These are phyloP conservation scores for Neocucurbitaria cava DNA, from an alignment of 2,329 filamentous ascomycete genomes.

Conservation along the genomic window DNA sequence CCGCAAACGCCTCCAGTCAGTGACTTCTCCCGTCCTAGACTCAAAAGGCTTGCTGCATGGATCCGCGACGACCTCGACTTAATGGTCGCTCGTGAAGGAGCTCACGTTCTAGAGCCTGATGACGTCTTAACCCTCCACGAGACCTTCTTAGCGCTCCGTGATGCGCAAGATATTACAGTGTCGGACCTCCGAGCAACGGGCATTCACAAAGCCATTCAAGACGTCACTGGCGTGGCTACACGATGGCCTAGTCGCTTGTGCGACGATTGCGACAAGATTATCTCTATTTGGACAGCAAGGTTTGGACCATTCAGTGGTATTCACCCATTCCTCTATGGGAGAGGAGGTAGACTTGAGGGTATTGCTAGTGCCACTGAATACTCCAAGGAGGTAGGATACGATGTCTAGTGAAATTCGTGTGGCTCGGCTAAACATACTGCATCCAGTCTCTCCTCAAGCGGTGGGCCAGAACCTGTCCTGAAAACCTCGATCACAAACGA, in stretches of 20 bases:
- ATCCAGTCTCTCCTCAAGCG: constrained; percentile 41
- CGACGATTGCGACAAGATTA: constrained; percentile 54
- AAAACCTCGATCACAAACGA: constrained; percentile 34
- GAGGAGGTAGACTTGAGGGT: constrained; percentile 52
- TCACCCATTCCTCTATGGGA: constrained; percentile 51
- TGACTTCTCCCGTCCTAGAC: constrained; percentile 35
- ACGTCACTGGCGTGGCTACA: constrained; percentile 54
- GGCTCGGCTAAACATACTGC: constrained; percentile 1
- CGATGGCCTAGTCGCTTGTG: constrained; percentile 56
- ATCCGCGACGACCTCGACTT: constrained; percentile 58
- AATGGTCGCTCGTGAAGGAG: constrained; percentile 54
- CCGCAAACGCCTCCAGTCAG: constrained; percentile 11
- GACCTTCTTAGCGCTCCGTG: constrained; percentile 40
- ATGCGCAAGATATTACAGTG: constrained; percentile 34
- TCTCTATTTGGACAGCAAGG: constrained; percentile 47
- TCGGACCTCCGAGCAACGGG: constrained; percentile 52
- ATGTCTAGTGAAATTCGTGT: neutral
- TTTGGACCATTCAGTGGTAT: constrained; percentile 50
- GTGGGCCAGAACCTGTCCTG: constrained; percentile 41
- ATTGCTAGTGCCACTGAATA: constrained; percentile 49
- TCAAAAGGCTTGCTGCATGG: constrained; percentile 51
- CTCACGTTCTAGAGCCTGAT: constrained; percentile 51
- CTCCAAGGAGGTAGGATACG: constrained; percentile 42
- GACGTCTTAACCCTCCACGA: constrained; percentile 55
- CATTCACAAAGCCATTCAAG: constrained; percentile 55